Evolutionary conservation across 1,139 yeast species (phyloP).

Genomic region (Kurtzmaniella quercitrusa): DNA sequence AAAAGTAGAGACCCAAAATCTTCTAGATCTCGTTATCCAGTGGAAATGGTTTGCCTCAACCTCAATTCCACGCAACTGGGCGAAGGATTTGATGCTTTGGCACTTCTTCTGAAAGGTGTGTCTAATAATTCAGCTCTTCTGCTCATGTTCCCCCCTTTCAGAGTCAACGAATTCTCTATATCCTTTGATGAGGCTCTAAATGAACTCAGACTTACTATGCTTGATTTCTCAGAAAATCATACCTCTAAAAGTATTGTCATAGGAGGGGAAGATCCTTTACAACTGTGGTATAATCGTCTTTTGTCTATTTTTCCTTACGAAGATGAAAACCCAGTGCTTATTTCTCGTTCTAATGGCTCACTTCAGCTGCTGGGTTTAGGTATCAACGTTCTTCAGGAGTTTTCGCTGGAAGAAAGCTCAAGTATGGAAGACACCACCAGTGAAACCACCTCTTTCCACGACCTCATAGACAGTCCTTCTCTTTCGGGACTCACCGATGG

Average conservation of each 20-base stretch:
- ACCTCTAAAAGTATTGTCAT: not conserved
- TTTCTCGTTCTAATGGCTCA: not conserved
- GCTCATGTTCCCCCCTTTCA: slow-evolving; percentile 42
- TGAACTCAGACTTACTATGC: slow-evolving; percentile 4
- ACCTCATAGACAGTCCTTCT: not conserved
- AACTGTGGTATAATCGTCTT: not conserved
- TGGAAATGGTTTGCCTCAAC: slow-evolving; percentile 32
- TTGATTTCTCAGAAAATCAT: slow-evolving; percentile 2
- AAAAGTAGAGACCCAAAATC: slow-evolving; percentile 8
- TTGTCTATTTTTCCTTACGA: slow-evolving; percentile 2
- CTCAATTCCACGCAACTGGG: slow-evolving; percentile 13
- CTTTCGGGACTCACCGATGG: not conserved
- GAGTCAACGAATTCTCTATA: slow-evolving; percentile 26
- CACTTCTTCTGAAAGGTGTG: slow-evolving; percentile 21
- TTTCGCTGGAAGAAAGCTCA: slow-evolving; percentile 2
- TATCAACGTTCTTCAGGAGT: slow-evolving; percentile 20
- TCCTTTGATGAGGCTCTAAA: slow-evolving; percentile 12
- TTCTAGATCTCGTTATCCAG: slow-evolving; percentile 6
- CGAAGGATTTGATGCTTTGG: slow-evolving; percentile 31
- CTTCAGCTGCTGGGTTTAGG: slow-evolving; percentile 26
- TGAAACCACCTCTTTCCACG: not conserved
- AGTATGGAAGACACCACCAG: not conserved
- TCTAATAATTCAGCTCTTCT: slow-evolving; percentile 18
- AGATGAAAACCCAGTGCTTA: slow-evolving; percentile 3
- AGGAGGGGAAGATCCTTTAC: not conserved